These are phyloP conservation scores for Protomyces lactucae-debilis DNA, from an alignment of 1,139 yeast genomes.

Conservation along the genomic window DNA sequence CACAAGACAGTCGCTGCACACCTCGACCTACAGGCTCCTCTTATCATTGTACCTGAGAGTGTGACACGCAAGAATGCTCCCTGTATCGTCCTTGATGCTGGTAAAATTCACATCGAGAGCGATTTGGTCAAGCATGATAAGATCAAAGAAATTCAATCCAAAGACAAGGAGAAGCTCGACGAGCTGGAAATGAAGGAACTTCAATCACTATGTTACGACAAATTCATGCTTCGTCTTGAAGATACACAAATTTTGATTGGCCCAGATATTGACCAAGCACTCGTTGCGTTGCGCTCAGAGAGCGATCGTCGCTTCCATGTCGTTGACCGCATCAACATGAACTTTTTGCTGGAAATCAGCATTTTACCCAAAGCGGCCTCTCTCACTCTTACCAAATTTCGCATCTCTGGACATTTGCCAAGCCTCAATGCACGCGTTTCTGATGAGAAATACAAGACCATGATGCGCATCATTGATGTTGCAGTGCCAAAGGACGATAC, in stretches of 20 bases:
- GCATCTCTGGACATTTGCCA: conserved; percentile 78
- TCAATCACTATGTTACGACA: conserved; percentile 82
- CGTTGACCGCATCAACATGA: conserved; percentile 69
- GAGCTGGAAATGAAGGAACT: conserved; percentile 68
- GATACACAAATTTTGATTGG: conserved; percentile 80
- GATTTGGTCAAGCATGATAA: conserved; percentile 70
- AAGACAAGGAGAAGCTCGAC: conserved; percentile 59
- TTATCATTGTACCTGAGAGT: conserved; percentile 81
- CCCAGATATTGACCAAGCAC: conserved; percentile 68
- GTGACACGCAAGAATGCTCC: conserved; percentile 78
- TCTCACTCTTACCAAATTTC: conserved; percentile 55
- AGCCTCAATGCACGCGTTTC: conserved; percentile 64
- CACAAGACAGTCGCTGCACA: conserved; percentile 84
- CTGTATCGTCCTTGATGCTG: conserved; percentile 91
- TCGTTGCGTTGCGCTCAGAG: conserved; percentile 54
- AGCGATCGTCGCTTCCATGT: conserved; percentile 52
- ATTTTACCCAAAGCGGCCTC: conserved; percentile 76
- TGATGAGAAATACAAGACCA: conserved; percentile 82
- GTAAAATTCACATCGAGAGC: conserved; percentile 80
- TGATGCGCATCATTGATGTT: conserved; percentile 69
- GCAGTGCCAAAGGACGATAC: conserved; percentile 61
- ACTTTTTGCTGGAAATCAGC: conserved; percentile 69
- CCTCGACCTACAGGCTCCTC: conserved; percentile 88
- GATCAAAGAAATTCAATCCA: conserved; percentile 64
- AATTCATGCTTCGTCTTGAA: conserved; percentile 66